These are phyloP conservation scores for Macadamia tetraphylla DNA, from an alignment of 164 flowering plant genomes.

Conservation along the genomic window DNA sequence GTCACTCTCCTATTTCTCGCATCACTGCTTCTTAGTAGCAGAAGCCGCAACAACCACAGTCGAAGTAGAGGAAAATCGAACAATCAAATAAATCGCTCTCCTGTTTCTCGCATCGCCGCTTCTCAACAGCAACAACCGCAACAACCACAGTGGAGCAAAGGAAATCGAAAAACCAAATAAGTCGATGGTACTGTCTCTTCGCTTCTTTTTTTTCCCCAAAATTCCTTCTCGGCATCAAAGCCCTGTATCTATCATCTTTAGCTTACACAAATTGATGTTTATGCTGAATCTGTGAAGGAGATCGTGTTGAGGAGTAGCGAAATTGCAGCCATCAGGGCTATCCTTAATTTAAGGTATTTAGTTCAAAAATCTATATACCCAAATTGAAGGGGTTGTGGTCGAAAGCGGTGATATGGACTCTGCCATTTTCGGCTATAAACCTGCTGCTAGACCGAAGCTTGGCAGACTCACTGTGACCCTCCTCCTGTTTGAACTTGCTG, in stretches of 20 bases:
- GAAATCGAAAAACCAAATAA: neutral
- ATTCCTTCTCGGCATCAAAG: neutral
- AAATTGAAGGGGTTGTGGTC: no score
- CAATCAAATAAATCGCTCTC: neutral
- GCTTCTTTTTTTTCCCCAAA: neutral
- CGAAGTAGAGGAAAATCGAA: slow-evolving; percentile 2
- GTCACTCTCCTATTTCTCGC: neutral
- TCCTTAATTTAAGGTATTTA: slow-evolving; percentile 62
- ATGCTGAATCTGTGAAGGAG: slow-evolving; percentile 32
- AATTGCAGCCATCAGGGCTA: slow-evolving; percentile 62
- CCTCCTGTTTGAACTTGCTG: no score
- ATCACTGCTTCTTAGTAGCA: neutral
- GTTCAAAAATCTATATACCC: no score
- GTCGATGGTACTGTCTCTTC: slow-evolving; percentile 5
- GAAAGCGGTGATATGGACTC: no score
- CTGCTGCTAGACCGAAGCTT: no score
- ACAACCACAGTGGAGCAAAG: no score
- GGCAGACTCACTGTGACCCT: no score
- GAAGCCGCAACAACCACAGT: neutral
- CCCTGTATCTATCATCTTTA: no score
- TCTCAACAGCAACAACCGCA: no score
- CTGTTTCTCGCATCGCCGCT: no score
- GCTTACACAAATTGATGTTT: no score
- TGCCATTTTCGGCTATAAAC: no score
- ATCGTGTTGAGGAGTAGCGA: slow-evolving; percentile 76